Base-by-base conservation (phyloP, 495 filamentous ascomycete genomes). In the Penicillium canescens region DNA sequence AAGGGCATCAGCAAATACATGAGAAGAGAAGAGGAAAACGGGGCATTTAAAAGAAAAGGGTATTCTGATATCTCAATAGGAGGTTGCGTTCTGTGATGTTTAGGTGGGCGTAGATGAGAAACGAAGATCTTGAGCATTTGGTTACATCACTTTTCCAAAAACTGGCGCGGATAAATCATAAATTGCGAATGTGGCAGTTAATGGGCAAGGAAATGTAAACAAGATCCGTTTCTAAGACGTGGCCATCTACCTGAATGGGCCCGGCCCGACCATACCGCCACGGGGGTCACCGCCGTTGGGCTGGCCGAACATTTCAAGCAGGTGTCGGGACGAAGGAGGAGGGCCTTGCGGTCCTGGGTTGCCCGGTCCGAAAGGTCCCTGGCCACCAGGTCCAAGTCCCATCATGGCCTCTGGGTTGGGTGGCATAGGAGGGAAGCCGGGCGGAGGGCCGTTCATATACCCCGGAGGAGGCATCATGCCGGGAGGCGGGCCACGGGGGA, bases 381-480 rank as follows among this genome's bases (percentile, higher is more conserved):
- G 67, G 21, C 58, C 60, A 36, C 65, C 66, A 40, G 68, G 70
- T 9, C 57, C 71, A 37, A 71, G 46, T 31, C 72, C 69, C 70
- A 78, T 74, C 57, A 74, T 57, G 5, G 62, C 71, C 34, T 78
- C 75, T 1, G 66, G 73, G 47, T 73, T 76, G 42, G 64, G 77
- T 6, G 73, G 75, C 66, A 76, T 71, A 14, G 70, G 73, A 35
- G 74, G 70, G 47, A 80, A 80, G 6, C 75, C 76, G 14, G 75
- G 78, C 1, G 69, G 71, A 34, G 71, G 74, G 1, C 66, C 73
- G 45, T 71, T 73, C 69, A 77, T 75, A 55, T 77, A 82, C 18
- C 77, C 79, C 1, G 78, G 78, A 33, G 76, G 78, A 13, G 75
- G 78, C 62, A 77, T 74, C 75, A 80, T 78, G 34, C 76, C 77